Base-by-base conservation (phyloP, 1,284 basidiomycete genomes). In the Sporisorium graminicola region DNA sequence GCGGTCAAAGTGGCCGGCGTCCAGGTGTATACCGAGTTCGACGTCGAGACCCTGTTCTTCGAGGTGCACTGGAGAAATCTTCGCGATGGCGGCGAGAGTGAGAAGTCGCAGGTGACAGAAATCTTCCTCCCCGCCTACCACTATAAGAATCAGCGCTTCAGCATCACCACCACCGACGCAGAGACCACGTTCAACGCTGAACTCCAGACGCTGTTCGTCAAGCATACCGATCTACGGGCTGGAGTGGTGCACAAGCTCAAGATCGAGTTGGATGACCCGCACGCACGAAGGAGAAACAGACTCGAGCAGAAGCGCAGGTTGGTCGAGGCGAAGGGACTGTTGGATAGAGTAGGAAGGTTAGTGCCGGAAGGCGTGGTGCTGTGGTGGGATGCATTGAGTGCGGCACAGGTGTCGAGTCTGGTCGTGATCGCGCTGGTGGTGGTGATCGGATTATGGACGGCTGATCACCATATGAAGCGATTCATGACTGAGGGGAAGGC, bases 1-100 rank as follows among this genome's bases (percentile, higher is more conserved):
- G 82, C 82, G 0, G 75, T 73, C 67, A 86, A 86, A 56, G 76
- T 86, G 10, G 85, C 85, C 2, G 86, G 86, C 4, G 76, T 80
- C 13, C 86, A 82, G 26, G 31, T 78, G 18, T 57, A 54, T 12
- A 76, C 74, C 0, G 27, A 33, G 7, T 86, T 80, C 70, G 72
- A 86, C 65, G 50, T 67, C 3, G 49, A 74, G 26, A 69, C 68
- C 33, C 74, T 72, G 20, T 50, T 54, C 29, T 86, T 78, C 65
- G 70, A 72, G 33, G 77, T 85, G 43, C 62, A 70, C 31, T 86
- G 81, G 81, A 59, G 66, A 52, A 85, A 85, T 37, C 63, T 65
- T 8, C 13, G 50, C 14, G 8, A 13, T 12, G 18, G 22, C 4
- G 47, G 24, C 3, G 78, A 78, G 24, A 79, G 77, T 0, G 58